Percentiles rank a stretch among this genome's conserved stretches.
Evolutionary conservation across 1,284 basidiomycete genomes (phyloP).

Genomic region (Salmacisia buchloeana): DNA sequence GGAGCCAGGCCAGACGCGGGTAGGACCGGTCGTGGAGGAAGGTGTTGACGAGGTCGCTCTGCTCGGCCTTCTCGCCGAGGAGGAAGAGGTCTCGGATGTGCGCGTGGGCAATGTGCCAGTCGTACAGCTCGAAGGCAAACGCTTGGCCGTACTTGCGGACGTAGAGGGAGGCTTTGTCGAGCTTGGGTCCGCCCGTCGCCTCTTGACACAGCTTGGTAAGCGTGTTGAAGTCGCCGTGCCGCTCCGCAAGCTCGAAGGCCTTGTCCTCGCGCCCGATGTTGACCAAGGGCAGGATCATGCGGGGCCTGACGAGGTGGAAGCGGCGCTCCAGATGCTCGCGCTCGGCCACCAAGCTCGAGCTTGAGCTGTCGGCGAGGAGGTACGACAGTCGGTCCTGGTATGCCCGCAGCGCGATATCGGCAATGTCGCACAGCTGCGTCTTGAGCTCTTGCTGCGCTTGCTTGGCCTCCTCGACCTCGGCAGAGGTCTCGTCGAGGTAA

Average conservation of each 20-base stretch:
- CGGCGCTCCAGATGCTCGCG: slow-evolving; percentile 49
- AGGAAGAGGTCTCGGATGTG: slow-evolving; percentile 67
- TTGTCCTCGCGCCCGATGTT: slow-evolving; percentile 63
- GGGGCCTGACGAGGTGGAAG: slow-evolving; percentile 66
- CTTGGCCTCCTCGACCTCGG: slow-evolving; percentile 40
- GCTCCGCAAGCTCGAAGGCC: slow-evolving; percentile 76
- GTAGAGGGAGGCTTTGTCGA: slow-evolving; percentile 58
- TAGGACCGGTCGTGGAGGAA: slow-evolving; percentile 67
- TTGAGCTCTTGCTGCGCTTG: slow-evolving; percentile 52
- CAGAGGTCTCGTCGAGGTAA: slow-evolving; percentile 22
- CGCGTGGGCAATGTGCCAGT: slow-evolving; percentile 60
- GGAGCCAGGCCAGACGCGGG: slow-evolving; percentile 72
- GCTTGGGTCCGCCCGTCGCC: slow-evolving; percentile 37
- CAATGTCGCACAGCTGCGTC: slow-evolving; percentile 66
- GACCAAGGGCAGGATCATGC: slow-evolving; percentile 69
- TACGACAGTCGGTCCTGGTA: slow-evolving; percentile 51
- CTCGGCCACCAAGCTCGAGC: background rate
- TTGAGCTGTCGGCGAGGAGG: slow-evolving; percentile 27
- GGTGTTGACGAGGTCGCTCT: slow-evolving; percentile 63
- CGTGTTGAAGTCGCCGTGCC: slow-evolving; percentile 74
- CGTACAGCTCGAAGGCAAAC: slow-evolving; percentile 81
- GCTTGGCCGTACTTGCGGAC: slow-evolving; percentile 73
- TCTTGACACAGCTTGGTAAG: slow-evolving; percentile 75
- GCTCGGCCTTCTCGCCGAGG: slow-evolving; percentile 55
- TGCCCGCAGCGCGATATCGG: slow-evolving; percentile 49